Percentiles rank a stretch among this genome's conserved stretches.
phyloP scores from a whole-genome alignment of 805 yeast species.

The Cyberlindnera suaveolens region DNA sequence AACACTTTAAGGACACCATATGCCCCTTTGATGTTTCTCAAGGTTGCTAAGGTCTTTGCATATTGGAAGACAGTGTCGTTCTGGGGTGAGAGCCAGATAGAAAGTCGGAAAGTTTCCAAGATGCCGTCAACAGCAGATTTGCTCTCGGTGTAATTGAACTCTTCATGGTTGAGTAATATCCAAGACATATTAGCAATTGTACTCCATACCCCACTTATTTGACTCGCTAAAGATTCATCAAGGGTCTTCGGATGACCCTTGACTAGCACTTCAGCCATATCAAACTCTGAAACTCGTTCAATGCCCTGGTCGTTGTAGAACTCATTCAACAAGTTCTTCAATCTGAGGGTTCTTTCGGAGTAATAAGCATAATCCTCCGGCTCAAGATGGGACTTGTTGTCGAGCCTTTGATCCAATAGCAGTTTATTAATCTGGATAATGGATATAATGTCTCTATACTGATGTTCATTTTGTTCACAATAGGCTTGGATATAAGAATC shows the following conservation, averaged over 20 bases:
- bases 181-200: constrained; percentile 11
- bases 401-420: constrained; percentile 7
- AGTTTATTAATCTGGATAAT: constrained; percentile 10
- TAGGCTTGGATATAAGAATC: constrained; percentile 34
- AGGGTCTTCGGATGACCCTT: background rate
- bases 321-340: constrained; percentile 8
- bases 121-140: background rate
- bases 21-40: constrained; percentile 37
- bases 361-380: constrained; percentile 10
- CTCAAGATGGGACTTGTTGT: background rate
- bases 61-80: constrained; percentile 31
- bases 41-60: constrained; percentile 41
- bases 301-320: constrained; percentile 10
- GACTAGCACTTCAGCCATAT: background rate
- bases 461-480: constrained; percentile 28
- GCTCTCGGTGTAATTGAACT: constrained; percentile 6
- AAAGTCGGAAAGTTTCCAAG: constrained; percentile 9
- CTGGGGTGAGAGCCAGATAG: constrained; percentile 12
- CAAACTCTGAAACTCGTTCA: constrained; percentile 2
- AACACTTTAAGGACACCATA: constrained; percentile 39
- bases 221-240: constrained; percentile 1
- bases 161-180: constrained; percentile 5
- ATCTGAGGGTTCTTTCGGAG: constrained; percentile 1
- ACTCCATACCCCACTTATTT: constrained; percentile 12
- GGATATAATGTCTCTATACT: constrained; percentile 32